phyloP scores from a whole-genome alignment of 2,329 filamentous ascomycete species.

The Fusarium gaditjirri region DNA sequence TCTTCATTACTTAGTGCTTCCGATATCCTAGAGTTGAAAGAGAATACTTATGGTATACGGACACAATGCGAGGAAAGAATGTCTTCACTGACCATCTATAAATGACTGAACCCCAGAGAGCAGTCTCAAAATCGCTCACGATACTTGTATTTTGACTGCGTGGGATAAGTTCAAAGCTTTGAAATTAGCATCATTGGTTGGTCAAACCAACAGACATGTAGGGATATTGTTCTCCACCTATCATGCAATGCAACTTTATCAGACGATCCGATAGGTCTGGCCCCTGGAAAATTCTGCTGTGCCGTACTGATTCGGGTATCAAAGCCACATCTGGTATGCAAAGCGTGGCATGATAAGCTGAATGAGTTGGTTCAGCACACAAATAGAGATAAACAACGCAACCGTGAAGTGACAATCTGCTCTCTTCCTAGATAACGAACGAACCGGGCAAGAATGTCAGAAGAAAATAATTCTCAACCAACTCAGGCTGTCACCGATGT shows the following conservation, averaged over 20 bases:
- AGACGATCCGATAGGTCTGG: background rate
- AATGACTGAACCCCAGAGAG: background rate
- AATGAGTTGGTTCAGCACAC: background rate
- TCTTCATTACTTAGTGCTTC: background rate
- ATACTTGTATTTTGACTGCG: background rate
- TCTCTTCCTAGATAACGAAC: background rate
- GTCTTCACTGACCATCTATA: background rate
- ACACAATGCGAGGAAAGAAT: background rate
- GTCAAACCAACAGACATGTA: no score
- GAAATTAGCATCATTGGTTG: background rate
- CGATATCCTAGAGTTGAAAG: background rate
- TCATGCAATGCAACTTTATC: background rate
- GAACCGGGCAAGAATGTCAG: background rate
- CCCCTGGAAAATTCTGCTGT: background rate
- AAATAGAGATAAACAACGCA: background rate
- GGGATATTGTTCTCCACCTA: background rate
- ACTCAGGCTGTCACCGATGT: background rate
- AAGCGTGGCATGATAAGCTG: background rate
- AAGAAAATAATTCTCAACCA: background rate
- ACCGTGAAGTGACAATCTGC: rapidly evolving
- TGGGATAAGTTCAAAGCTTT: background rate
- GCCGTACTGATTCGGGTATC: background rate
- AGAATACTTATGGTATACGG: no score
- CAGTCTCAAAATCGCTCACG: background rate
- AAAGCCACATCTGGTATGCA: background rate